These are phyloP conservation scores for Cercophora newfieldiana DNA, from an alignment of 495 filamentous ascomycete genomes.

Conservation along the genomic window DNA sequence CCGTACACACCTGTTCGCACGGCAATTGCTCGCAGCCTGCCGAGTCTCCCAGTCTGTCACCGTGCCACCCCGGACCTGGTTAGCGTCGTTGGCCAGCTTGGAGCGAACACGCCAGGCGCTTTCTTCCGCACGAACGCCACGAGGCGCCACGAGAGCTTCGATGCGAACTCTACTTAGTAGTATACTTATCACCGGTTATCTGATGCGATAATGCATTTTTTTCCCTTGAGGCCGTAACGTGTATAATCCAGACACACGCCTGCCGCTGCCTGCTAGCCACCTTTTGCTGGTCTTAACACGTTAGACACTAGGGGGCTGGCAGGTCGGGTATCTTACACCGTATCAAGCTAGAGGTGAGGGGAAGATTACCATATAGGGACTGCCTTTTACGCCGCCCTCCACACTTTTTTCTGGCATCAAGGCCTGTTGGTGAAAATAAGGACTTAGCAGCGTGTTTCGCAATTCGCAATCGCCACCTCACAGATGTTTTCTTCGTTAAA, in stretches of 20 bases:
- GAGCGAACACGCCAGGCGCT: neutral
- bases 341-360: neutral
- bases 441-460: neutral
- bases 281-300: neutral
- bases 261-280: neutral
- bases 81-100: too few species aligned
- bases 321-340: neutral
- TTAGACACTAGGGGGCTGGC: neutral
- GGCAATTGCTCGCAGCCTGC: too few species aligned
- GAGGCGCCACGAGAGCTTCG: neutral
- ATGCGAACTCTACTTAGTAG: neutral
- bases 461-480: too few species aligned
- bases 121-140: neutral
- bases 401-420: neutral
- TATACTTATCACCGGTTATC: too few species aligned
- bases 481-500: neutral
- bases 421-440: neutral
- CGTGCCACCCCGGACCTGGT: neutral
- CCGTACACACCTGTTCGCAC: too few species aligned
- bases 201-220: too few species aligned
- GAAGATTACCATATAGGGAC: neutral
- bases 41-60: too few species aligned
- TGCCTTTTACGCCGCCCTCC: neutral
- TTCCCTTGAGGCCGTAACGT: neutral
- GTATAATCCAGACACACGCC: neutral